Conservation (phyloP, 2,329 filamentous ascomycete species). For the Gyromitra esculenta region DNA sequence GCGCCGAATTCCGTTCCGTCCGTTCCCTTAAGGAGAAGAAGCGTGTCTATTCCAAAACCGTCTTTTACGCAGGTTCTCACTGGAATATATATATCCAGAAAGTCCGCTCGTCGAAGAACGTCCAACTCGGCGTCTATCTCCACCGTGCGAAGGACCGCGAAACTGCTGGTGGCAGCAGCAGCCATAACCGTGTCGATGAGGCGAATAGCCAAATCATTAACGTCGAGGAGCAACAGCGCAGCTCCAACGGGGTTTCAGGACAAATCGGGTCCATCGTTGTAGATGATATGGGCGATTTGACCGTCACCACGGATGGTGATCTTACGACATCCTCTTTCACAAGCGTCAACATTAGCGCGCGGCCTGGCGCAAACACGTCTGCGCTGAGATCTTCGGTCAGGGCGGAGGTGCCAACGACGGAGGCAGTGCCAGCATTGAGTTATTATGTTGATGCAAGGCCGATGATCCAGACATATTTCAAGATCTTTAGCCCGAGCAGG, state of each 20-base stretch:
- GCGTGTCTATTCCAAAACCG: conserved; percentile 68
- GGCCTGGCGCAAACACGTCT: conserved; percentile 56
- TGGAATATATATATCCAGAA: conserved; percentile 74
- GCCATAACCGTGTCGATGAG: conserved; percentile 18
- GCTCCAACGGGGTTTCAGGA: conserved; percentile 1
- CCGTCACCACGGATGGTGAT: conserved; percentile 49
- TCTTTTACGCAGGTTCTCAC: conserved; percentile 69
- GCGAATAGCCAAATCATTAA: conserved; percentile 48
- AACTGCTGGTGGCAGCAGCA: conserved; percentile 61
- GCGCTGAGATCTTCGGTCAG: conserved; percentile 56
- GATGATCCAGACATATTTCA: conserved; percentile 71
- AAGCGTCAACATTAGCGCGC: conserved; percentile 23
- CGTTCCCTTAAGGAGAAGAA: conserved; percentile 69
- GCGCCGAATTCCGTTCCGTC: conserved; percentile 68
- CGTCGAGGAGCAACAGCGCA: conserved; percentile 49
- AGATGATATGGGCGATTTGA: conserved; percentile 48
- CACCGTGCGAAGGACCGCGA: conserved; percentile 69
- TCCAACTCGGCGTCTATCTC: conserved; percentile 69
- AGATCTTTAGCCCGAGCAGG: conserved; percentile 69
- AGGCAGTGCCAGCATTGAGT: conserved; percentile 63
- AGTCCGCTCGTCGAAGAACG: conserved; percentile 66
- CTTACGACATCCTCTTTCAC: conserved; percentile 43
- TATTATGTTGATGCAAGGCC: conserved; percentile 68
- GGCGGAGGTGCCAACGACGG: conserved; percentile 48
- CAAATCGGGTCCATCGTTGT: not conserved